Evolutionary conservation across 176 grass and related monocot species (phyloP).

Genomic region (Leersia perrieri): DNA sequence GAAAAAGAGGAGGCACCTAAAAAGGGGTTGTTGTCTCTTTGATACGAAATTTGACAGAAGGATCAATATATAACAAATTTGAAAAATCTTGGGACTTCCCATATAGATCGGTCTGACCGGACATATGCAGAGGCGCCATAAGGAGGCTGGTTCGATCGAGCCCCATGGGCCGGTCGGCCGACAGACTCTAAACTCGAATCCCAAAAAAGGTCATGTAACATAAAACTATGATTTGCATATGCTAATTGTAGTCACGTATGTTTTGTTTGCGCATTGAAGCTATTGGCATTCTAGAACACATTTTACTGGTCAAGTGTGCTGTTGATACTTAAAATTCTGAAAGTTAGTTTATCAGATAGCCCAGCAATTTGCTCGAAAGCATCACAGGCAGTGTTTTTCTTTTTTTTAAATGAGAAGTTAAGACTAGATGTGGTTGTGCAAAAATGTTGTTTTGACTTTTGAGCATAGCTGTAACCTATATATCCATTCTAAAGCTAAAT

Average conservation of each 20-base stretch:
- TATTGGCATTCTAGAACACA: conserved; percentile 9
- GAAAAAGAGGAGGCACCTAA: not conserved
- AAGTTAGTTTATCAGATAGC: not conserved
- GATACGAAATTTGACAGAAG: too few relatives aligned
- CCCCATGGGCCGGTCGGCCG: too few relatives aligned
- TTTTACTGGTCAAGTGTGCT: conserved; percentile 22
- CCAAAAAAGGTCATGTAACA: conserved; percentile 8
- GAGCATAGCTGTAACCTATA: not conserved
- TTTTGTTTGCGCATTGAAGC: not conserved
- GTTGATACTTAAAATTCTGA: conserved; percentile 11
- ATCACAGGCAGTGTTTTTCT: not conserved
- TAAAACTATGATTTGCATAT: not conserved
- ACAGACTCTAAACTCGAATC: too few relatives aligned
- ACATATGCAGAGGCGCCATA: too few relatives aligned
- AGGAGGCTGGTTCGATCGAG: too few relatives aligned
- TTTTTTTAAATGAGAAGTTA: not conserved
- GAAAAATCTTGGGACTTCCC: too few relatives aligned
- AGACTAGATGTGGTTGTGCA: not conserved
- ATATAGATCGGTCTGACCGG: too few relatives aligned
- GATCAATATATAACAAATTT: too few relatives aligned
- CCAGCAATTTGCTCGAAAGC: not conserved
- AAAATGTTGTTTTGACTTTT: not conserved
- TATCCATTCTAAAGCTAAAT: not conserved
- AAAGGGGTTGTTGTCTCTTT: not conserved
- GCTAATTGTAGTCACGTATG: not conserved